These are phyloP conservation scores for Austroboletus niveus DNA, from an alignment of 1,284 basidiomycete species.

Conservation along the genomic window DNA sequence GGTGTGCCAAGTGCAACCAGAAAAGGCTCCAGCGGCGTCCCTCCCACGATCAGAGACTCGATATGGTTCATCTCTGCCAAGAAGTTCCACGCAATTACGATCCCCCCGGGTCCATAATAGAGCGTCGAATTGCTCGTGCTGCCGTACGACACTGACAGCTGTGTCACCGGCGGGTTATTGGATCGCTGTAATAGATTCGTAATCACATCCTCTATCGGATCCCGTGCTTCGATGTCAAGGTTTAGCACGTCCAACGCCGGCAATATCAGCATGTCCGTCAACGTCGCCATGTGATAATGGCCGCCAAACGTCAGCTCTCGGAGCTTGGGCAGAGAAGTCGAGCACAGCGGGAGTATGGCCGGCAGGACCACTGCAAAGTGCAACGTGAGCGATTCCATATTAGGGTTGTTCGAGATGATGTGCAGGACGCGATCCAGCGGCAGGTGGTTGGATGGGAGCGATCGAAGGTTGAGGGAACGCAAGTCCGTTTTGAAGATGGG, in stretches of 20 bases:
- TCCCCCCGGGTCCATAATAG: conserved; percentile 41
- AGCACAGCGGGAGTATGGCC: conserved; percentile 57
- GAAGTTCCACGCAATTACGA: conserved; percentile 50
- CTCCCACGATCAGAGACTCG: conserved; percentile 57
- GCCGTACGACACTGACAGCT: conserved; percentile 60
- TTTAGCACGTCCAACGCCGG: conserved; percentile 55
- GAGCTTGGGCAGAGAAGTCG: conserved; percentile 50
- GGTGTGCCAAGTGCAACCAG: conserved; percentile 53
- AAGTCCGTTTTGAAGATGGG: conserved; percentile 60
- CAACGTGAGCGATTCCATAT: conserved; percentile 53
- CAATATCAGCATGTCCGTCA: conserved; percentile 59
- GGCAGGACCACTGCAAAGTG: conserved; percentile 58
- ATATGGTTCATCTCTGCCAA: conserved; percentile 47
- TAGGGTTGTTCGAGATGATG: conserved; percentile 55
- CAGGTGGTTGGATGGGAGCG: conserved; percentile 59
- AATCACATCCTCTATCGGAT: conserved; percentile 66
- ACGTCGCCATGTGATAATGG: conserved; percentile 57
- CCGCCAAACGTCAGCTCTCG: conserved; percentile 59
- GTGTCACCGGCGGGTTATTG: conserved; percentile 49
- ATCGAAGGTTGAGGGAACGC: conserved; percentile 55
- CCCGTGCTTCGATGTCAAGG: conserved; percentile 65
- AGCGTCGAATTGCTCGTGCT: conserved; percentile 40
- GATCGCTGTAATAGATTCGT: conserved; percentile 57
- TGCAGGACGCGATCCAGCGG: conserved; percentile 64
- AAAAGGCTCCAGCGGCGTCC: conserved; percentile 60